Base-by-base conservation (phyloP, 176 grass and related monocot species). In the Zoysia pacifica region DNA sequence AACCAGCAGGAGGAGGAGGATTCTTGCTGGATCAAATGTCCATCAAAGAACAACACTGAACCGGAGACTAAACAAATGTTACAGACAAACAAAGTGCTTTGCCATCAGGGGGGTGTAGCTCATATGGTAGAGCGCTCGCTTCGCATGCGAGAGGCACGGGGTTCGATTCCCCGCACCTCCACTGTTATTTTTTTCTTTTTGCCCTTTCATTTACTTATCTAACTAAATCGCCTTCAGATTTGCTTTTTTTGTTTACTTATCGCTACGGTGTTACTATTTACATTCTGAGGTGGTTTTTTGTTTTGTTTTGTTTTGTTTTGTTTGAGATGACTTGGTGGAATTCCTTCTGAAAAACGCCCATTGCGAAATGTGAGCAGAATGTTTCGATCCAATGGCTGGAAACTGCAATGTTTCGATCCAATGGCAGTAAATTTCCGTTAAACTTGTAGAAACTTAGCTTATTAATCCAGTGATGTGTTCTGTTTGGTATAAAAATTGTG, bases 91-190 rank as follows among this genome's bases (percentile, higher is more conserved):
- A n/a, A n/a, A n/a, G 28, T 28, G 28, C 28, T 28, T 28, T 28
- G 11, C n/a, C 3, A 54, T 6, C 16, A 58, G 0, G 90, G 94
- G 92, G 95, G 92, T 98, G 92, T 98, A 98, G 95, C 95, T 94
- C 95, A 94, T 89, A 93, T 91, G 95, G 95, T 98, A 98, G 95
- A 94, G 91, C 92, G 92, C 92, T 97, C 89, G 92, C 95, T 97
- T 94, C 86, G 95, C 95, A 94, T 97, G 95, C 95, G 92, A 98
- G 92, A 94, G 95, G 96, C 91, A 97, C 95, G 92, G 92, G 90
- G 95, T 98, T 98, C 86, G 90, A 97, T 93, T 98, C 90, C 90
- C 92, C 90, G 95, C 92, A 94, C 89, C 91, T 97, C 91, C 91
- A 93, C 16, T 28, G 28, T 28, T 28, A 28, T n/a, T 56, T 6